Conservation (phyloP, 2,329 filamentous ascomycete genomes). For the Aspergillus sojae region DNA sequence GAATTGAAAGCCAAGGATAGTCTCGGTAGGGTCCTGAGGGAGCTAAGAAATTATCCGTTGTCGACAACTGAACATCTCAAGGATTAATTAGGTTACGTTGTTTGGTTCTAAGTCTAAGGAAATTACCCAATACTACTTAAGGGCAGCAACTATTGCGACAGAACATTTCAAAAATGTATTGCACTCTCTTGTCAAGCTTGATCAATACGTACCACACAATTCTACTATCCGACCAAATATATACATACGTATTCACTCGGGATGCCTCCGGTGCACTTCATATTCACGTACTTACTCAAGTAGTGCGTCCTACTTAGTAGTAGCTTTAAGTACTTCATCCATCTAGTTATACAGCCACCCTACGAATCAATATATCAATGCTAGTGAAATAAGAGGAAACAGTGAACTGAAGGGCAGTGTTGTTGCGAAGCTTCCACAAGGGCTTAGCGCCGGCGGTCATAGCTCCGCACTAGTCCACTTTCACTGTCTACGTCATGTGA, state of each 20-base stretch:
- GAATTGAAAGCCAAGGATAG: too few relatives aligned
- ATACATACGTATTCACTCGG: too few relatives aligned
- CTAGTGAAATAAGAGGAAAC: neutral
- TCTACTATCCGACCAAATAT: neutral
- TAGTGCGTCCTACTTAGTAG: neutral
- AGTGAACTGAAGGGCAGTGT: neutral
- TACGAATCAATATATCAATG: neutral
- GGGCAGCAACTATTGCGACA: neutral
- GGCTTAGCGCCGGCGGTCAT: neutral
- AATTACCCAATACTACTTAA: neutral
- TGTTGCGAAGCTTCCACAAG: neutral
- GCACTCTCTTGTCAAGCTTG: neutral
- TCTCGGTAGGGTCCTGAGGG: too few relatives aligned
- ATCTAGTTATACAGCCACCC: neutral
- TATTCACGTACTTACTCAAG: neutral
- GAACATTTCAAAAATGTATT: neutral
- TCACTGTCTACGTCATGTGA: neutral
- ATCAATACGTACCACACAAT: neutral
- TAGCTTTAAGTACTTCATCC: neutral
- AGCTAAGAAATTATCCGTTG: neutral
- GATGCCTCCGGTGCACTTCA: too few relatives aligned
- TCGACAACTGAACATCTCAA: neutral
- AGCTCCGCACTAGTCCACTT: neutral
- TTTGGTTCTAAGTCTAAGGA: neutral
- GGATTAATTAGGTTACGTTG: neutral